A percentile compares a stretch with the other conserved stretches of the same genome.
These are phyloP conservation scores for Yarrowia deformans DNA, from an alignment of 805 yeast species.

Conservation along the genomic window DNA sequence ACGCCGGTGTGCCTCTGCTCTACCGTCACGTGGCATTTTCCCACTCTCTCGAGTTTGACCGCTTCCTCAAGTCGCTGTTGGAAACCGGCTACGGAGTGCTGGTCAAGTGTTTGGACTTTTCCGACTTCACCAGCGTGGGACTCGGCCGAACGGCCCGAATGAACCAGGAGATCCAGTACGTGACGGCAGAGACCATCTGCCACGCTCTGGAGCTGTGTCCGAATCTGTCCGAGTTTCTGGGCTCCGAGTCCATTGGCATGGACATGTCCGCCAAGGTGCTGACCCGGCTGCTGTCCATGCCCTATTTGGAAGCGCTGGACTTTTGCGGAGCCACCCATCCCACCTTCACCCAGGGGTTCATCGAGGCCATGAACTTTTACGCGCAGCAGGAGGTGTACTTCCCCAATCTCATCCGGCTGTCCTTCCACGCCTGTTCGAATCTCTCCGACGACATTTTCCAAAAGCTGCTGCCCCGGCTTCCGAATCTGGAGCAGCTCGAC, in stretches of 20 bases:
- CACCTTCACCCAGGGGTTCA: slow-evolving; percentile 21
- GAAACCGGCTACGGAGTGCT: slow-evolving; percentile 57
- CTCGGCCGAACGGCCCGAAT: slow-evolving; percentile 86
- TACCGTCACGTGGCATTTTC: slow-evolving; percentile 61
- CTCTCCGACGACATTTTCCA: slow-evolving; percentile 64
- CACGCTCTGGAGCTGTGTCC: slow-evolving; percentile 67
- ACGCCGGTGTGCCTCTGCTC: slow-evolving; percentile 50
- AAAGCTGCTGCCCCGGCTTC: slow-evolving; percentile 63
- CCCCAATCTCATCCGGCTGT: slow-evolving; percentile 56
- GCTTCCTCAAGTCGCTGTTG: slow-evolving; percentile 64
- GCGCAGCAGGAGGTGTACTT: slow-evolving; percentile 42
- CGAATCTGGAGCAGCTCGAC: slow-evolving; percentile 70
- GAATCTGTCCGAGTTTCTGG: slow-evolving; percentile 77
- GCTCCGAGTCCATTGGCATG: slow-evolving; percentile 83
- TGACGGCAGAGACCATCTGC: slow-evolving; percentile 74
- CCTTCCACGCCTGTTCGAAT: slow-evolving; percentile 89
- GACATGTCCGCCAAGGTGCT: slow-evolving; percentile 73
- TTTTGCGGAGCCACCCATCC: slow-evolving; percentile 85
- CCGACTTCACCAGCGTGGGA: slow-evolving; percentile 87
- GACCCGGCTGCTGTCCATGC: slow-evolving; percentile 62
- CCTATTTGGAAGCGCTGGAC: slow-evolving; percentile 72
- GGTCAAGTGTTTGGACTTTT: slow-evolving; percentile 82
- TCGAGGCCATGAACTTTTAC: slow-evolving; percentile 41
- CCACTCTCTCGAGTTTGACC: slow-evolving; percentile 80
- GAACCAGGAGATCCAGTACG: slow-evolving; percentile 92